These are phyloP conservation scores for Helenozyma rhizophorensis DNA, from an alignment of 805 yeast species.

Conservation along the genomic window DNA sequence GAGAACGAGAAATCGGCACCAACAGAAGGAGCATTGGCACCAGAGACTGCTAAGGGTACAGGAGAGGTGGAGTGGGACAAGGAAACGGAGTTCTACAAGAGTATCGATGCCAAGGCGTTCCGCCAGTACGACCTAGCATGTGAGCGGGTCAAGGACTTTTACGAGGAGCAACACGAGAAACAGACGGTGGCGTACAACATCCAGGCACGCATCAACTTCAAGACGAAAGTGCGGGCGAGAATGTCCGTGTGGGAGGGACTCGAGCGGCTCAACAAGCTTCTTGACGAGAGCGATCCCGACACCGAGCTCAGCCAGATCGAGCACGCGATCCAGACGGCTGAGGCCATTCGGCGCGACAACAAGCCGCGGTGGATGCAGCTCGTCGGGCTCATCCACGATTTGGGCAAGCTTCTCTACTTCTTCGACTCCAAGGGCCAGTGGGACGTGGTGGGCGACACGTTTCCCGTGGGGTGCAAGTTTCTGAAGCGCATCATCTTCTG, in stretches of 20 bases:
- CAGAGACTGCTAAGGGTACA: neutral
- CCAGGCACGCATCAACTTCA: constrained; percentile 68
- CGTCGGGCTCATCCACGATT: constrained; percentile 67
- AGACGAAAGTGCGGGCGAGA: constrained; percentile 59
- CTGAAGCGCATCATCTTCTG: constrained; percentile 57
- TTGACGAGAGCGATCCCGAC: constrained; percentile 74
- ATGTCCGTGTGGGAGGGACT: constrained; percentile 74
- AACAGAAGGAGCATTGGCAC: neutral
- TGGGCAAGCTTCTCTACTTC: constrained; percentile 65
- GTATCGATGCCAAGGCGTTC: constrained; percentile 40
- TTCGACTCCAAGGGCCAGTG: constrained; percentile 73
- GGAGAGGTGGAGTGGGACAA: constrained; percentile 16
- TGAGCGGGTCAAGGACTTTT: constrained; percentile 62
- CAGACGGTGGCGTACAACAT: constrained; percentile 72
- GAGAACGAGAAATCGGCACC: no score
- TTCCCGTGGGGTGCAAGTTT: constrained; percentile 69
- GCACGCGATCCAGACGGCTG: constrained; percentile 73
- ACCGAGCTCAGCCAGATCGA: constrained; percentile 71
- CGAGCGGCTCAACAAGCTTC: constrained; percentile 52
- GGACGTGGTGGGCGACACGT: constrained; percentile 80
- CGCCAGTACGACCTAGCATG: constrained; percentile 68
- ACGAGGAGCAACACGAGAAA: constrained; percentile 61
- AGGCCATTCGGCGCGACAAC: constrained; percentile 62
- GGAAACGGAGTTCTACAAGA: constrained; percentile 26
- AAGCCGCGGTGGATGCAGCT: constrained; percentile 75